Conservation (phyloP, 2,329 filamentous ascomycete genomes). For the Salinomyces thailandicus region DNA sequence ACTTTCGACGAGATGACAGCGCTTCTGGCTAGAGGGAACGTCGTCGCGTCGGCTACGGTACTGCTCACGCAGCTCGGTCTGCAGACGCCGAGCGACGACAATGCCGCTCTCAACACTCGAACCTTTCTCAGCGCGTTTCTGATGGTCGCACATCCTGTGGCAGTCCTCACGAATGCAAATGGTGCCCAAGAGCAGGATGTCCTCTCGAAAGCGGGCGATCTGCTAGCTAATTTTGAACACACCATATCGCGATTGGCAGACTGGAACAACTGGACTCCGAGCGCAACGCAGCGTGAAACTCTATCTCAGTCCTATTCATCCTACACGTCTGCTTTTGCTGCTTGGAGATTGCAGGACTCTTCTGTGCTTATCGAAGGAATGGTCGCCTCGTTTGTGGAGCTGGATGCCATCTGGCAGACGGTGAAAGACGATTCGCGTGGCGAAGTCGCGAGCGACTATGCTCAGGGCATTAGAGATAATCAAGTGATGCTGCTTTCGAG, state of each 20-base stretch:
- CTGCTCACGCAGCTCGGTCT: conserved; percentile 61
- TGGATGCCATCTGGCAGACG: conserved; percentile 73
- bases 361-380: conserved; percentile 70
- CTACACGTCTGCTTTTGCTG: conserved; percentile 69
- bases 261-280: conserved; percentile 57
- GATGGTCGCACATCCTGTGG: conserved; percentile 66
- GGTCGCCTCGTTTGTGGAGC: conserved; percentile 75
- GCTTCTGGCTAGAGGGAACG: conserved; percentile 55
- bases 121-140: conserved; percentile 73
- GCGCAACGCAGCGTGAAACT: conserved; percentile 50
- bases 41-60: conserved; percentile 55
- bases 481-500: conserved; percentile 68
- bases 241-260: conserved; percentile 55
- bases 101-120: conserved; percentile 55
- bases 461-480: conserved; percentile 69
- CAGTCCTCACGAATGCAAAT: conserved; percentile 68
- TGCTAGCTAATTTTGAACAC: conserved; percentile 68
- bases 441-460: conserved; percentile 64
- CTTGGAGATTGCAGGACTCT: conserved; percentile 74
- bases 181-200: conserved; percentile 60
- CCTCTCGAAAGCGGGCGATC: conserved; percentile 65
- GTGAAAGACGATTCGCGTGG: conserved; percentile 69
- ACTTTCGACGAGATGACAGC: conserved; percentile 65
- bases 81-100: conserved; percentile 46
- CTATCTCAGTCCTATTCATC: conserved; percentile 61